Evolutionary conservation across 805 yeast genomes (phyloP), one percentile per base, ranked within the genome.

Genomic region (Ogataea trehalophila): DNA sequence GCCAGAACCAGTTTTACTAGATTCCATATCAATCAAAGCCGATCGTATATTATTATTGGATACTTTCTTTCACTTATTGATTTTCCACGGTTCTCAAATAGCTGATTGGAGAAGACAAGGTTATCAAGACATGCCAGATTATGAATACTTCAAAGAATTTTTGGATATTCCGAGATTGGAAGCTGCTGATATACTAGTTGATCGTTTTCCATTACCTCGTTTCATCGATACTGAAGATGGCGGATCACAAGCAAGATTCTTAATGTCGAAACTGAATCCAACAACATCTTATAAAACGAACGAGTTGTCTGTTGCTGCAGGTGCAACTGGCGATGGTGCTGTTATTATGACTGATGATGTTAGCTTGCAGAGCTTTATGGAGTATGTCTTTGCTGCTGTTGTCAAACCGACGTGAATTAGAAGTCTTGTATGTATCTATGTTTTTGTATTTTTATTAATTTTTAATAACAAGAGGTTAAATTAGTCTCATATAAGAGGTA

Each of bases 181-280:
- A 55, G 88, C 87, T 11, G 80, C 83, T 50, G 82, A 79, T 42
- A 71, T 83, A 33, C 68, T 83, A 37, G 71, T 79, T 50, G 88
- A 83, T 56, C 67, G 89, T 55, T 83, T 79, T 70, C 89, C 89
- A 45, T 70, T 83, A 51, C 89, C 89, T 5, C 71, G 89, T 57
- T 83, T 81, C 55, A 80, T 83, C 45, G 87, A 83, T 59, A 80
- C 87, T 23, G 87, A 83, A 56, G 87, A 82, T 61, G 87, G 87
- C 46, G 88, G 87, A 4, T 81, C 87, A 0, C 89, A 83, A 59
- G 87, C 88, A 0, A 73, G 89, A 64, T 83, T 83, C 61, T 69
- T 83, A 47, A 79, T 79, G 73, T 83, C 87, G 3, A 82, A 82
- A 63, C 69, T 83, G 56, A 83, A 83, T 63, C 88, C 89, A 14